Conservation (phyloP, 352 stramenopile genomes). For the Pythium volutum region DNA sequence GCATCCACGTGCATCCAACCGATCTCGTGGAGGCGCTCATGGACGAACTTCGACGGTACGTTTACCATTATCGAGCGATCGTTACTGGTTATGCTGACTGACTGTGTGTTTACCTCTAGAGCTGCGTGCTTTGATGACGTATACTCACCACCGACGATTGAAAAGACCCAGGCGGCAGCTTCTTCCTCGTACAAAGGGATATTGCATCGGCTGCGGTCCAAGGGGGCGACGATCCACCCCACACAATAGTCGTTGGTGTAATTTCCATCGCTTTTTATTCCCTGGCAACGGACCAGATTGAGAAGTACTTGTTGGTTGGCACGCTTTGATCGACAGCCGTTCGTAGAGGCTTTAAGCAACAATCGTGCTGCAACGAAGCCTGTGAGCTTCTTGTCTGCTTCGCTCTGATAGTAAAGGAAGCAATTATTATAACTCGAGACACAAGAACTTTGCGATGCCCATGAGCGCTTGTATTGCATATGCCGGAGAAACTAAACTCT, state of each 20-base stretch:
- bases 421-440: too few species aligned
- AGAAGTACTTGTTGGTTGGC: too few species aligned
- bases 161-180: slow-evolving; percentile 25
- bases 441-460: too few species aligned
- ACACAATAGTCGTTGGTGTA: background rate
- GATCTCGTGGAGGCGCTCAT: slow-evolving; percentile 41
- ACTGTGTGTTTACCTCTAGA: slow-evolving; percentile 20
- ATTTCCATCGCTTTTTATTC: too few species aligned
- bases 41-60: slow-evolving; percentile 43
- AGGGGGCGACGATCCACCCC: slow-evolving; percentile 1
- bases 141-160: slow-evolving; percentile 38
- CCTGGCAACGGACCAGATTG: too few species aligned
- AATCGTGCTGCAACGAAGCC: too few species aligned
- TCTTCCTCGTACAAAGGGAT: background rate
- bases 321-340: too few species aligned
- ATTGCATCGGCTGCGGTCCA: slow-evolving; percentile 6
- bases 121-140: slow-evolving; percentile 53
- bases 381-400: too few species aligned
- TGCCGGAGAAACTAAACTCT: too few species aligned
- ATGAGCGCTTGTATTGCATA: too few species aligned
- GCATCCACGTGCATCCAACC: slow-evolving; percentile 28
- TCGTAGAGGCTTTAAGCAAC: too few species aligned
- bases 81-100: background rate
- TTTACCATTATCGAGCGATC: background rate
- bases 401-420: too few species aligned